Conservation (phyloP, 73 alveolate genomes). For the Paramecium primaurelia region DNA sequence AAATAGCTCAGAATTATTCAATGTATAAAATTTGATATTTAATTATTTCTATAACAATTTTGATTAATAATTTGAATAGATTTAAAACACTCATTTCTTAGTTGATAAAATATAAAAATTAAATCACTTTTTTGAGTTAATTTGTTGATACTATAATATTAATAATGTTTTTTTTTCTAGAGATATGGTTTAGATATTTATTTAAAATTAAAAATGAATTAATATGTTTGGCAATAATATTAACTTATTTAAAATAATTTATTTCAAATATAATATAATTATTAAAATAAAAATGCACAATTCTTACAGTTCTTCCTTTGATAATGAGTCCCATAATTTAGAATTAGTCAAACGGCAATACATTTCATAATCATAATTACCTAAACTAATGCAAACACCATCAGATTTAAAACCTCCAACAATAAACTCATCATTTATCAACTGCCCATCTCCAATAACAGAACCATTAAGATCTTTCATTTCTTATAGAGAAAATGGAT, state of each 20-base stretch:
- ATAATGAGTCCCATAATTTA: neutral
- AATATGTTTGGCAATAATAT: neutral
- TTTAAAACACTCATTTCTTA: neutral
- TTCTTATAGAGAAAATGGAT: neutral
- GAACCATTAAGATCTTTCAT: neutral
- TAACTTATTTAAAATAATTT: neutral
- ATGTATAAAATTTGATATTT: too few relatives aligned
- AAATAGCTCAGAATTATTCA: too few relatives aligned
- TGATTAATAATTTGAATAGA: neutral
- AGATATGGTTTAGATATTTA: neutral
- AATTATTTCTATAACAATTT: too few relatives aligned
- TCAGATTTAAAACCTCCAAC: slow-evolving; percentile 31
- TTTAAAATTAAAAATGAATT: too few relatives aligned
- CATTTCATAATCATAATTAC: neutral
- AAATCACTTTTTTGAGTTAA: too few relatives aligned
- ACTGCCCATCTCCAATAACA: neutral
- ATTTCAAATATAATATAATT: neutral
- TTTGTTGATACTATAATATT: too few relatives aligned
- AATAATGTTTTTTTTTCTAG: too few relatives aligned
- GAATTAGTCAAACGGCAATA: neutral
- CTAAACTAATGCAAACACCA: slow-evolving; percentile 2
- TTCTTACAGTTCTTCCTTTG: neutral
- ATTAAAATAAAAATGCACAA: neutral
- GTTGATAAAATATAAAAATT: too few relatives aligned
- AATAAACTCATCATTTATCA: neutral